These are phyloP conservation scores for Erodium chrysanthum DNA, from an alignment of 441 rosid species.

Conservation along the genomic window DNA sequence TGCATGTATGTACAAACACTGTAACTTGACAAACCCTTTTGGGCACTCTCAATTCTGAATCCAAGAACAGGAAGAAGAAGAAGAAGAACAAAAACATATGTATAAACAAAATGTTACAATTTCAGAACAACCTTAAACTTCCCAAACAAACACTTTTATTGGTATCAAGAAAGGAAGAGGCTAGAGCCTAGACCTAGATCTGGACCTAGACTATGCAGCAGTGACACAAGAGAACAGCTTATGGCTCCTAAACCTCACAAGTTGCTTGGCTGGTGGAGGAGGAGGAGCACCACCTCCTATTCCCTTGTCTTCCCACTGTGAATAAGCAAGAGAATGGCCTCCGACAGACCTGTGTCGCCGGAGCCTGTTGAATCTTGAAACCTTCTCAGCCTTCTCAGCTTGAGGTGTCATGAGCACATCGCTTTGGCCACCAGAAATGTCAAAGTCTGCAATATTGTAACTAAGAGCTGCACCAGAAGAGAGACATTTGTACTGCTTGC, in stretches of 20 bases:
- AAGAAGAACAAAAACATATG: no score
- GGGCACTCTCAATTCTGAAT: no score
- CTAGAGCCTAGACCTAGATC: background rate
- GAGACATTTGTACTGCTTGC: constrained; percentile 52
- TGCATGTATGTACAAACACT: no score
- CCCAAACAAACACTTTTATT: constrained; percentile 25
- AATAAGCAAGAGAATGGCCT: constrained; percentile 23
- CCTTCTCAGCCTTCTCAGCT: constrained; percentile 3
- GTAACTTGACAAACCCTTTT: no score
- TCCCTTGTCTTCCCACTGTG: background rate
- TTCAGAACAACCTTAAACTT: background rate
- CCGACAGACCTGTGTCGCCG: constrained; percentile 42
- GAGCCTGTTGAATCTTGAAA: constrained; percentile 14
- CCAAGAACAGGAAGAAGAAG: no score
- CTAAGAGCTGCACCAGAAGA: constrained; percentile 36
- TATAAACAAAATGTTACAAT: no score
- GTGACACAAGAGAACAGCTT: constrained; percentile 55
- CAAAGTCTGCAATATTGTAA: constrained; percentile 28
- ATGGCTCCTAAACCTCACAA: constrained; percentile 52
- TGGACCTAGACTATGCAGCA: constrained; percentile 25
- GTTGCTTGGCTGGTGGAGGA: constrained; percentile 25
- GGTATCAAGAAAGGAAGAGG: background rate
- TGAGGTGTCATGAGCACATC: background rate
- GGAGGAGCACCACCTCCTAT: constrained; percentile 1
- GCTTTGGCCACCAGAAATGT: constrained; percentile 7